Conservation (phyloP, 768 basidiomycete genomes). For the Serendipita sp. region DNA sequence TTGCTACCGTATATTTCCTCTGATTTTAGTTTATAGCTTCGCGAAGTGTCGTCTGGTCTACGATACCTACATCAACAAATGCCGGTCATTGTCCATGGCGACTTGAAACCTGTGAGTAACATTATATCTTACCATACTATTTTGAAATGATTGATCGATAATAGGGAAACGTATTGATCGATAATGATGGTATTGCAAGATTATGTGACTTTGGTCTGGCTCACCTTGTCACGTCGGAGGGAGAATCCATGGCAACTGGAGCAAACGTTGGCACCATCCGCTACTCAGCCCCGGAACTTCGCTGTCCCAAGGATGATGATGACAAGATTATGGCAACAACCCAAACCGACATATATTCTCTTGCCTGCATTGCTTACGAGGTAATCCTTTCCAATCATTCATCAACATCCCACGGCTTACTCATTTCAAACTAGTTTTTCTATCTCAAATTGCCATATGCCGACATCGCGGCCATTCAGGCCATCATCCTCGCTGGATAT, state of each 20-base stretch:
- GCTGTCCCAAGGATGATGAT: slow-evolving; percentile 1
- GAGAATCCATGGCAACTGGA: neutral
- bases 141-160: neutral
- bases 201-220: slow-evolving; percentile 3
- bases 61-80: slow-evolving; percentile 2
- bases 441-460: neutral
- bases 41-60: neutral
- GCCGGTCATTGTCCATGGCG: neutral
- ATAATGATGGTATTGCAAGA: neutral
- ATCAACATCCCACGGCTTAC: no score
- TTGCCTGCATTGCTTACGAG: slow-evolving; percentile 2
- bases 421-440: neutral
- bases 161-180: neutral
- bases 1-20: neutral
- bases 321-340: neutral
- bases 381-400: neutral
- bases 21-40: neutral
- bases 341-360: slow-evolving; percentile 1
- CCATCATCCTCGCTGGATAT: slow-evolving; percentile 1
- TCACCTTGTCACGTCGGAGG: neutral
- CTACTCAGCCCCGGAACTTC: neutral
- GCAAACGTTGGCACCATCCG: neutral
- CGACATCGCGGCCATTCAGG: neutral
- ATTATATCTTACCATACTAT: neutral
- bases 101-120: slow-evolving; percentile 2